Percentiles rank a stretch among this genome's conserved stretches.
These are phyloP conservation scores for Elsinoe necatrix DNA, from an alignment of 2,329 filamentous ascomycete species.

Conservation along the genomic window DNA sequence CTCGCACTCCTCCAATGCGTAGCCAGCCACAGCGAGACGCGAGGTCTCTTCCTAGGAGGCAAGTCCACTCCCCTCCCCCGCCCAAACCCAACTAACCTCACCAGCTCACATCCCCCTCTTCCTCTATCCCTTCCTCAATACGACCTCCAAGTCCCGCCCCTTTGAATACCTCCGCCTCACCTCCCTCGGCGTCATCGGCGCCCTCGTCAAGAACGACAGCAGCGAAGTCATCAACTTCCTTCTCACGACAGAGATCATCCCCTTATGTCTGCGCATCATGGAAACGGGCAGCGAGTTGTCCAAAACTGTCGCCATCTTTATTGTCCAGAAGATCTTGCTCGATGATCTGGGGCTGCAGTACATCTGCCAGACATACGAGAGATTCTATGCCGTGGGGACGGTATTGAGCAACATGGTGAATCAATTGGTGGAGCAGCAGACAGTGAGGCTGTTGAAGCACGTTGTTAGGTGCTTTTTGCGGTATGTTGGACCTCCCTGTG, in stretches of 20 bases:
- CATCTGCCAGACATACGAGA: conserved; percentile 96
- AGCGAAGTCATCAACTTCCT: conserved; percentile 99
- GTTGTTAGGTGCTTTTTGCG: conserved; percentile 94
- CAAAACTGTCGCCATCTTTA: conserved; percentile 99
- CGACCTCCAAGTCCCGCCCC: conserved; percentile 92
- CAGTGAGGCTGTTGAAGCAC: conserved; percentile 89
- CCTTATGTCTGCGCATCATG: conserved; percentile 95
- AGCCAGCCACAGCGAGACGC: conserved; percentile 92
- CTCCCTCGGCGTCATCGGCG: conserved; percentile 91
- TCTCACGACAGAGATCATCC: conserved; percentile 95
- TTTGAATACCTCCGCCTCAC: conserved; percentile 97
- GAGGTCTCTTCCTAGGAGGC: conserved; percentile 90
- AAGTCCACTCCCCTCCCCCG: conserved; percentile 25
- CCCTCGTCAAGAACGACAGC: conserved; percentile 96
- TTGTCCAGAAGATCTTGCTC: conserved; percentile 95
- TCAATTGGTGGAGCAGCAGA: conserved; percentile 95
- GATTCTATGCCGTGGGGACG: conserved; percentile 95
- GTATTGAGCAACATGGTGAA: conserved; percentile 98
- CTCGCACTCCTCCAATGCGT: conserved; percentile 93
- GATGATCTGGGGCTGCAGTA: conserved; percentile 96
- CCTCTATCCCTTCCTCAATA: conserved; percentile 96
- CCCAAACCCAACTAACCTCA: neutral
- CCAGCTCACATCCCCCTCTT: conserved; percentile 94
- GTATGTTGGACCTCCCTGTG: conserved; percentile 43
- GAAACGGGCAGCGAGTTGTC: conserved; percentile 96